Evolutionary conservation across 176 grass and related monocot genomes (phyloP).

Genomic region (Eragrostis nindensis): DNA sequence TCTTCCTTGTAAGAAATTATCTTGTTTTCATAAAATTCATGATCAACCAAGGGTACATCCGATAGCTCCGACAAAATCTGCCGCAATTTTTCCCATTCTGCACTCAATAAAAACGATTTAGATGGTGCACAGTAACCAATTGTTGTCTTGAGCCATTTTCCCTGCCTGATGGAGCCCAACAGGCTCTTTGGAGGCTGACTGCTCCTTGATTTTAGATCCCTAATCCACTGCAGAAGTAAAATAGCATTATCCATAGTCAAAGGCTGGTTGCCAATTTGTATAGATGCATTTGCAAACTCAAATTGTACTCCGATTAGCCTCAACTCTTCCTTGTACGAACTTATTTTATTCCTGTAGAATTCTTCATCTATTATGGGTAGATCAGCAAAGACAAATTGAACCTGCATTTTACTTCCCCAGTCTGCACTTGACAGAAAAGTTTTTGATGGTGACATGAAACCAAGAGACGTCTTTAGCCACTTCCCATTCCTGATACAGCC

Average conservation of each 20-base stretch:
- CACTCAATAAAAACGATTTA: slow-evolving; percentile 31
- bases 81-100: slow-evolving; percentile 14
- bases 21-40: slow-evolving; percentile 42
- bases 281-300: slow-evolving; percentile 33
- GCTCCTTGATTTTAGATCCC: slow-evolving; percentile 4
- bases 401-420: slow-evolving; percentile 32
- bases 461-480: slow-evolving; percentile 46
- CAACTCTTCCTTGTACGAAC: slow-evolving; percentile 36
- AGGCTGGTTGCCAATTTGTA: slow-evolving; percentile 18
- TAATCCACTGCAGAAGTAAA: slow-evolving; percentile 33
- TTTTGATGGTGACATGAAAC: slow-evolving; percentile 29
- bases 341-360: slow-evolving; percentile 41
- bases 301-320: slow-evolving; percentile 40
- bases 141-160: slow-evolving; percentile 49
- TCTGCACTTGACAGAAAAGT: slow-evolving; percentile 30
- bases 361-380: slow-evolving; percentile 49
- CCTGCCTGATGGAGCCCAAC: slow-evolving; percentile 22
- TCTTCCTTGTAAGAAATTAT: slow-evolving; percentile 40
- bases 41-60: slow-evolving; percentile 38
- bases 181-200: background rate
- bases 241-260: slow-evolving; percentile 7
- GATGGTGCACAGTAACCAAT: slow-evolving; percentile 28
- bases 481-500: slow-evolving; percentile 41
- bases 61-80: slow-evolving; percentile 10
- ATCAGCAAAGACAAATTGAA: slow-evolving; percentile 14